phyloP scores from a whole-genome alignment of 805 yeast species.

The Pichia gijzeniarum region DNA sequence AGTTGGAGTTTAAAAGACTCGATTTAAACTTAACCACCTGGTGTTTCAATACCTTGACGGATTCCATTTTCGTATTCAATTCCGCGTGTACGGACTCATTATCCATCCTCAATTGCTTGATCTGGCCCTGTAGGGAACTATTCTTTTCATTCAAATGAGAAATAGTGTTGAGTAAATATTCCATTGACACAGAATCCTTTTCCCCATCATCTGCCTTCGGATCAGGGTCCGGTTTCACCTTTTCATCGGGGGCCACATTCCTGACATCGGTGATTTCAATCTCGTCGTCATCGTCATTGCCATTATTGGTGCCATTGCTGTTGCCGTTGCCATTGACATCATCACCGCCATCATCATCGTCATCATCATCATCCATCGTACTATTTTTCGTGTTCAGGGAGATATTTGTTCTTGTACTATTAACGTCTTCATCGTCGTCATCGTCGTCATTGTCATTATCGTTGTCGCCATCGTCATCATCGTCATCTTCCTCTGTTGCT shows the following conservation, averaged over 20 bases:
- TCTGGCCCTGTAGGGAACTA: constrained; percentile 7
- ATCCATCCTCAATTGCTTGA: constrained; percentile 9
- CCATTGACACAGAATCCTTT: constrained; percentile 15
- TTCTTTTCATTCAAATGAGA: constrained; percentile 12
- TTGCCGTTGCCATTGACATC: not conserved
- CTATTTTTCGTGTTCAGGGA: not conserved
- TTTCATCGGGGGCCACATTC: not conserved
- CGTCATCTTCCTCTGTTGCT: not conserved
- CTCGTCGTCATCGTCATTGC: constrained; percentile 9
- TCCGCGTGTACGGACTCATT: constrained; percentile 7
- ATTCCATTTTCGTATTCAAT: constrained; percentile 5
- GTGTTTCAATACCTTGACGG: constrained; percentile 11
- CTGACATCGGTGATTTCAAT: constrained; percentile 13
- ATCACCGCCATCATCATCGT: not conserved
- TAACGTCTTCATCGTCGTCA: not conserved
- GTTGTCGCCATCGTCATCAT: not conserved
- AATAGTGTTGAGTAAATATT: constrained; percentile 19
- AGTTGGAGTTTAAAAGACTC: constrained; percentile 3
- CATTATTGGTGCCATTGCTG: not conserved
- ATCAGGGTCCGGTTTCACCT: not conserved
- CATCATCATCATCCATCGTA: not conserved
- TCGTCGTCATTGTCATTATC: not conserved
- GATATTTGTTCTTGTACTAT: not conserved
- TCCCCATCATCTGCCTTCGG: not conserved
- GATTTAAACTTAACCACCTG: constrained; percentile 5